Percentiles rank a stretch among this genome's conserved stretches.
Evolutionary conservation across 257 asterid species (phyloP).

Genomic region (Solanum neorickii): DNA sequence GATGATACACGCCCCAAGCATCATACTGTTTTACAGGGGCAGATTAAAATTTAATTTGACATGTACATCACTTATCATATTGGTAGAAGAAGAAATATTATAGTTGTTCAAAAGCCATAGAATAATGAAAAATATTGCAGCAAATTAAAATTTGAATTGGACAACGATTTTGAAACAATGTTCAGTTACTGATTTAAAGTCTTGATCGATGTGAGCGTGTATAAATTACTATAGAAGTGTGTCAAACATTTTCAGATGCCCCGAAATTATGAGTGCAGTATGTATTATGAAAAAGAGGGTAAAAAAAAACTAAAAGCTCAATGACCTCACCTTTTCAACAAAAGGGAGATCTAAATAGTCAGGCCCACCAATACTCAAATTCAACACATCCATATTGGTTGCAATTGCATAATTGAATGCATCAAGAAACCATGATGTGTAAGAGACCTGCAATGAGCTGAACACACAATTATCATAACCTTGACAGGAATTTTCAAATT

Average conservation of each 20-base stretch:
- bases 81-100: not conserved
- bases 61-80: not conserved
- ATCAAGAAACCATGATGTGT: constrained; percentile 98
- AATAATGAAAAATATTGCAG: not conserved
- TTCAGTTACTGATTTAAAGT: not conserved
- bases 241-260: not conserved
- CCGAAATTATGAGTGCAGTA: not conserved
- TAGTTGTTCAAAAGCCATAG: not conserved
- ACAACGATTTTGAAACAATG: not conserved
- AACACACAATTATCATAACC: constrained; percentile 73
- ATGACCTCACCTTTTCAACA: constrained; percentile 66
- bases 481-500: constrained; percentile 4
- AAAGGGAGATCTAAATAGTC: constrained; percentile 92
- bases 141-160: not conserved
- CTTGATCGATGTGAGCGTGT: not conserved
- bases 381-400: constrained; percentile 90
- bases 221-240: not conserved
- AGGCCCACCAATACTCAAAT: constrained; percentile 98
- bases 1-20: not conserved
- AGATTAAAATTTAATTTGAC: not conserved
- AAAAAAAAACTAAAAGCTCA: not conserved
- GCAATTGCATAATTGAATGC: constrained; percentile 98
- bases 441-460: constrained; percentile 99
- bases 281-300: not conserved
- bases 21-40: not conserved